Evolutionary conservation across 78 protist genomes (phyloP), one percentile per base, ranked within the genome.

Genomic region (Tieghemostelium lacteum): DNA sequence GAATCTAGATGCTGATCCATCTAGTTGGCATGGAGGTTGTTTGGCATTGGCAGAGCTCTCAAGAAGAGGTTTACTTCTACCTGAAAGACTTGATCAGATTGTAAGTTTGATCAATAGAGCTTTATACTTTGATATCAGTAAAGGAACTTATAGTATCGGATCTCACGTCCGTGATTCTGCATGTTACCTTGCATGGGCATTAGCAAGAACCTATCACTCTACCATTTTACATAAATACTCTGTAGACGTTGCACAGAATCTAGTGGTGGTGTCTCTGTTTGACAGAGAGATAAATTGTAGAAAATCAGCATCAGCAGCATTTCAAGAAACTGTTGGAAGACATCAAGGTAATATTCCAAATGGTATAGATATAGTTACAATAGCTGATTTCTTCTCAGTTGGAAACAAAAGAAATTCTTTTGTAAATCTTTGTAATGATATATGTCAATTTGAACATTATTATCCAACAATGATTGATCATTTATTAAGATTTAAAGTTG

Each of bases 251-350:
- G 65, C 92, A 3, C 1, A 52, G 29, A 62, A 69, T 37, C 75
- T 96, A 24, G 49, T 96, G 6, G 57, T 50, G 7, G 60, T 54
- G 2, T 39, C 87, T n/a, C 49, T 94, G 49, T 74, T 57, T 31
- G 94, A 88, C 40, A 39, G 95, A 5, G 93, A 98, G 80, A 86
- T 98, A n/a, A 95, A 97, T 91, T 88, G 96, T 73, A 71, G 99
- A 14, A 89, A 99, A 37, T 98, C 99, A 1, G 99, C 99, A n/a
- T 33, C 98, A 0, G 99, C 99, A 5, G 99, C 99, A 28, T 97
- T 96, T 74, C 99, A 98, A 93, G 99, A 98, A 73, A 74, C 75
- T 57, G 98, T 97, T 45, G 99, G 99, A 1, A 85, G 99, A 42
- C 77, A 71, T 52, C 98, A 95, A 76, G 99, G 98, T 19, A 72